Conservation (phyloP, 768 basidiomycete genomes). For the Leccinum subtestaceum region DNA sequence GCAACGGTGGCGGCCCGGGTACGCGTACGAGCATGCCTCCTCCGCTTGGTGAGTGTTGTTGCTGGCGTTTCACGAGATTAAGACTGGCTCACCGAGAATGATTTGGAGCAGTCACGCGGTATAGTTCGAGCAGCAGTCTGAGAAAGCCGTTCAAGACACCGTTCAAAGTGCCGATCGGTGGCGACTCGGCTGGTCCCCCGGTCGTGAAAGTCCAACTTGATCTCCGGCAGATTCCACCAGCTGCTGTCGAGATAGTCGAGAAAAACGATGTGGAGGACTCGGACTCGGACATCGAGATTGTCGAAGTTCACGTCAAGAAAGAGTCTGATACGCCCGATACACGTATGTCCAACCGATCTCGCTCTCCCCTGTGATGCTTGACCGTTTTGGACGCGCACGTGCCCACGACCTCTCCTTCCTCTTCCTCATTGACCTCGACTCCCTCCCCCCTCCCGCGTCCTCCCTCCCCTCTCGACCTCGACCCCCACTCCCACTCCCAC, state of each 20-base stretch:
- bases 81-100: neutral
- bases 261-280: neutral
- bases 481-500: too few relatives aligned
- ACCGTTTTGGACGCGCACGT: neutral
- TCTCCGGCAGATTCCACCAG: neutral
- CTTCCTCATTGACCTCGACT: too few relatives aligned
- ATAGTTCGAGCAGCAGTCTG: constrained; percentile 39
- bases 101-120: constrained; percentile 41
- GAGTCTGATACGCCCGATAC: neutral
- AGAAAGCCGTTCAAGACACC: constrained; percentile 56
- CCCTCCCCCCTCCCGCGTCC: too few relatives aligned
- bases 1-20: neutral
- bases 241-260: neutral
- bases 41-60: constrained; percentile 21
- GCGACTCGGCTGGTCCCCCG: constrained; percentile 29
- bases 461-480: too few relatives aligned
- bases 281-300: constrained; percentile 7
- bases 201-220: constrained; percentile 1
- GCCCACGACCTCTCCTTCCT: too few relatives aligned
- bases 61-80: neutral
- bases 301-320: constrained; percentile 8
- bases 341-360: neutral
- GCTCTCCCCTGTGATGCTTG: neutral
- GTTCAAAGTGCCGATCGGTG: constrained; percentile 40
- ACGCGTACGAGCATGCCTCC: constrained; percentile 16